phyloP scores from a whole-genome alignment of 345 rosid genomes.

The Gossypium australe region DNA sequence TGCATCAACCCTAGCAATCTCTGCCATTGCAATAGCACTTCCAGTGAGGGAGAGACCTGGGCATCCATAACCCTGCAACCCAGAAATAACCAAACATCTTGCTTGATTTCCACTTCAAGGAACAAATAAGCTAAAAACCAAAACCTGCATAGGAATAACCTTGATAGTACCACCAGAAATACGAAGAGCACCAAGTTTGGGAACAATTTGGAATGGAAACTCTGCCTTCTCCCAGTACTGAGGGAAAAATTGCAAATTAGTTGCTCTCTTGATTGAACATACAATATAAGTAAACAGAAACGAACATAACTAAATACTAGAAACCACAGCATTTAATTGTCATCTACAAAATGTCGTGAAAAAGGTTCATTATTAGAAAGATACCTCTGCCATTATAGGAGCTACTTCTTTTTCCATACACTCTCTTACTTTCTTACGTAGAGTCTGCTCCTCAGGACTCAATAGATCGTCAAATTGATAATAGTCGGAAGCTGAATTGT shows the following conservation, averaged over 20 bases:
- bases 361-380: constrained; percentile 32
- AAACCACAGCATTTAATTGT: not conserved
- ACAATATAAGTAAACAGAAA: not conserved
- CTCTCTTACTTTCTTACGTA: constrained; percentile 60
- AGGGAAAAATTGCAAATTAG: constrained; percentile 3
- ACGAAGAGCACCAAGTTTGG: constrained; percentile 58
- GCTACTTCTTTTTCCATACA: constrained; percentile 95
- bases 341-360: not conserved
- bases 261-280: not conserved
- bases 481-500: constrained; percentile 75
- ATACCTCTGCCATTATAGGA: constrained; percentile 78
- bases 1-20: constrained; percentile 95
- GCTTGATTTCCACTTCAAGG: not conserved
- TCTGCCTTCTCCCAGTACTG: constrained; percentile 99
- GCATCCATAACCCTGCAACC: constrained; percentile 80
- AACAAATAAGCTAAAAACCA: not conserved
- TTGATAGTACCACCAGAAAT: constrained; percentile 87
- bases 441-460: constrained; percentile 69
- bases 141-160: constrained; percentile 34
- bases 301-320: not conserved
- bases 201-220: constrained; percentile 81
- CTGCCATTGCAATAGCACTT: constrained; percentile 63
- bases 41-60: constrained; percentile 80
- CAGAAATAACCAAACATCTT: constrained; percentile 22
- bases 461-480: constrained; percentile 70